phyloP scores from a whole-genome alignment of 768 basidiomycete genomes.

The Tulasnella calospora region DNA sequence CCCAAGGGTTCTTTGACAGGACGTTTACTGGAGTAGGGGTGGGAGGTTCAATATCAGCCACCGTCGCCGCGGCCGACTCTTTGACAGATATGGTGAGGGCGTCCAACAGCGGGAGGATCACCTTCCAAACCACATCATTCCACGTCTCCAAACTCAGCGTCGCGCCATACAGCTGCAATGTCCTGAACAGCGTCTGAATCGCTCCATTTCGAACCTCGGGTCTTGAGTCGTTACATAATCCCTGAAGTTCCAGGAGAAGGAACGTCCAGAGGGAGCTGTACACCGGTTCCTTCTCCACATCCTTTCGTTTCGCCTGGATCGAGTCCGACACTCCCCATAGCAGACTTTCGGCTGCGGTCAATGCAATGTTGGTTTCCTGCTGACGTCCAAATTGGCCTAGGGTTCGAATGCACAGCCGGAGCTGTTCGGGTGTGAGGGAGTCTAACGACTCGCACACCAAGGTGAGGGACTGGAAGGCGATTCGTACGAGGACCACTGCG shows the following conservation, averaged over 20 bases:
- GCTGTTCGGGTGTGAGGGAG: conserved; percentile 69
- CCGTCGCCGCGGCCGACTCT: conserved; percentile 30
- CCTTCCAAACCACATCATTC: conserved; percentile 87
- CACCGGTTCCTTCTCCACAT: conserved; percentile 54
- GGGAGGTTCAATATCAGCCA: conserved; percentile 13
- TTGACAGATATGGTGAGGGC: conserved; percentile 57
- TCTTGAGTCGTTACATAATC: conserved; percentile 72
- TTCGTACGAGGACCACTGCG: conserved; percentile 73
- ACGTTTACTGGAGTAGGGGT: not conserved
- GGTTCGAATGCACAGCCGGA: conserved; percentile 84
- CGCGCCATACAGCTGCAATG: conserved; percentile 88
- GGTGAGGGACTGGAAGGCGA: conserved; percentile 89
- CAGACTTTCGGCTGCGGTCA: conserved; percentile 88
- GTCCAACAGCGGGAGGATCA: conserved; percentile 82
- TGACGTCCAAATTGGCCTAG: conserved; percentile 89
- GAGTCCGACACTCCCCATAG: conserved; percentile 96
- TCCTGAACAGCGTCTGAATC: conserved; percentile 91
- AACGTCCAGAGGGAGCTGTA: conserved; percentile 94
- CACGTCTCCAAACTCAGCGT: conserved; percentile 77
- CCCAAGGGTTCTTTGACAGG: conserved; percentile 53
- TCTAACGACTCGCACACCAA: conserved; percentile 91
- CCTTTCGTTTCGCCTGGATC: conserved; percentile 77
- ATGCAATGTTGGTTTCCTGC: conserved; percentile 89
- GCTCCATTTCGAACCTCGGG: conserved; percentile 89
- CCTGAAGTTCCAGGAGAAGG: conserved; percentile 75